Base-by-base conservation (phyloP, 495 filamentous ascomycete genomes). In the Parmelia sp. region DNA sequence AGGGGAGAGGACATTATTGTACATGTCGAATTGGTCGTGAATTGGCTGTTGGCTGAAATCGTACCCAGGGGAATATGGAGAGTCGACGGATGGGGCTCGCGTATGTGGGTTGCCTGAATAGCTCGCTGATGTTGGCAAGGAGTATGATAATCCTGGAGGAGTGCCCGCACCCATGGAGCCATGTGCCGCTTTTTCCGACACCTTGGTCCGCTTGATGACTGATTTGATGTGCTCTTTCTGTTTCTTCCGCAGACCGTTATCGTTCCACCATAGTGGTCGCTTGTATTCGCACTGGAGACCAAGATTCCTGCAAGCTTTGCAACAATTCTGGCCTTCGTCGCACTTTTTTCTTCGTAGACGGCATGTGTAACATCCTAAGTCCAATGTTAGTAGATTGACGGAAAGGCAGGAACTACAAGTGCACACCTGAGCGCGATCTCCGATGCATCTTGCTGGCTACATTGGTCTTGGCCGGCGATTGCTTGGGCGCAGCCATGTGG, bases 141-240 rank as follows among this genome's bases (percentile, higher is more conserved):
- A 93, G 74, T 91, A 88, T 69, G 89, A 89, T 35, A 94, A 80
- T 51, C 89, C 88, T 35, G 90, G 90, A 59, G 90, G 90, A 55
- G 89, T 88, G 62, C 80, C 78, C 69, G 77, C 76, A 72, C 82
- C 78, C 61, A 64, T 66, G 37, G 65, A 68, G 60, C 83, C 74
- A 17, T 55, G 51, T n/a, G 77, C 77, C 45, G 80, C 76, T 83
- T 96, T 94, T 77, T 97, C 93, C 45, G 88, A 84, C 65, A 92
- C 81, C 83, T 97, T 97, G 66, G 92, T 97, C 62, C 90, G 85
- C 83, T 96, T 96, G 79, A 98, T 98, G 75, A 92, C 91, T 78
- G 88, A 87, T 83, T 98, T 98, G 79, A 98, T 92, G 27, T 84
- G 78, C 73, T 97, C 94, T 81, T 98, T 98, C 72, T 96, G 90